These are phyloP conservation scores for Diaporthe vaccinii DNA, from an alignment of 2,329 filamentous ascomycete genomes.

Conservation along the genomic window DNA sequence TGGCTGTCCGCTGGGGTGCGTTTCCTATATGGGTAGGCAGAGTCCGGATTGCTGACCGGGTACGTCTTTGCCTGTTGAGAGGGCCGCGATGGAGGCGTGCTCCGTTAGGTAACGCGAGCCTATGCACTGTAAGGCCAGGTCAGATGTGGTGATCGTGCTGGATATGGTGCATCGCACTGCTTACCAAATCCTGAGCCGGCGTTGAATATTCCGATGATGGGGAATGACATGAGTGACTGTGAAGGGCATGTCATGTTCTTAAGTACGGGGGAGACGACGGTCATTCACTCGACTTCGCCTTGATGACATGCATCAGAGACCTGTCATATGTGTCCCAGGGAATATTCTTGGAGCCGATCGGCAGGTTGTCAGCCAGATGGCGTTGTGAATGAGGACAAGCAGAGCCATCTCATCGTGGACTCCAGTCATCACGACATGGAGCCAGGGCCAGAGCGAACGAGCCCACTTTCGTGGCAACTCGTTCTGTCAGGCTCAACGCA, in stretches of 20 bases:
- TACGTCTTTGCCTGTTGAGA: neutral
- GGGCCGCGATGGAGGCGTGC: neutral
- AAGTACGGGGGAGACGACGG: neutral
- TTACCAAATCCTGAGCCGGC: neutral
- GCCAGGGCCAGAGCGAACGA: neutral
- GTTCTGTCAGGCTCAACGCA: neutral
- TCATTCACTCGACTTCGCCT: slow-evolving; percentile 14
- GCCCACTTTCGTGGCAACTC: neutral
- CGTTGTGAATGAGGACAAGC: too few species aligned
- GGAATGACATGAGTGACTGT: slow-evolving; percentile 22
- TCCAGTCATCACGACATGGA: neutral
- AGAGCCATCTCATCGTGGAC: neutral
- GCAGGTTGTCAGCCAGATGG: neutral
- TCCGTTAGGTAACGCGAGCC: slow-evolving; percentile 1
- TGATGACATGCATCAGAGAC: slow-evolving; percentile 20
- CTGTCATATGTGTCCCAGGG: neutral
- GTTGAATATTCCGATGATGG: neutral
- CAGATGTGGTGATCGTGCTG: slow-evolving; percentile 10
- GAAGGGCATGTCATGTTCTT: slow-evolving; percentile 29
- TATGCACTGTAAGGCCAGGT: slow-evolving; percentile 12
- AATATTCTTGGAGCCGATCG: neutral
- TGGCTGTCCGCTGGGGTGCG: neutral
- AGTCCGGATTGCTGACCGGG: slow-evolving; percentile 4
- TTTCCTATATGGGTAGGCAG: slow-evolving; percentile 13
- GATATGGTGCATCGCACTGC: neutral